A percentile compares a stretch with the other conserved stretches of the same genome.
These are phyloP conservation scores for Backusella luteola DNA, from an alignment of 192 early-diverging fungal species.

Conservation along the genomic window DNA sequence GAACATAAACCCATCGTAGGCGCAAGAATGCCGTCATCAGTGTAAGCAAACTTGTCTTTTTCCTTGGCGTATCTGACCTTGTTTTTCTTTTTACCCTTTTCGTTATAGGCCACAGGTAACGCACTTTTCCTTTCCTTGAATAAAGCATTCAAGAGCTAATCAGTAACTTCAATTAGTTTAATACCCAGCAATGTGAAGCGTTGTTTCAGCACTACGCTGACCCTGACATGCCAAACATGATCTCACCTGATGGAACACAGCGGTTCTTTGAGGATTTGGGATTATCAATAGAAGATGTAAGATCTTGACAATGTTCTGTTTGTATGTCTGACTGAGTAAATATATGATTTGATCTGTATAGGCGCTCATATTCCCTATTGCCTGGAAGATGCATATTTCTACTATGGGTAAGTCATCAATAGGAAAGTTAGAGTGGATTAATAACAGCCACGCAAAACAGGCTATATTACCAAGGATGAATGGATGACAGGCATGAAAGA, in stretches of 20 bases:
- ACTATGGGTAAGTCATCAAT: slow-evolving; percentile 27
- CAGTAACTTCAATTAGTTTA: slow-evolving; percentile 13
- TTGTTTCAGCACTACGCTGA: slow-evolving; percentile 33
- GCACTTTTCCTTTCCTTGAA: not conserved
- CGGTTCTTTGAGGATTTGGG: slow-evolving; percentile 30
- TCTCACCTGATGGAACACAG: slow-evolving; percentile 31
- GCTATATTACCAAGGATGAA: slow-evolving; percentile 37
- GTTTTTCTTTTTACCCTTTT: not conserved
- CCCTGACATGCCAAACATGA: slow-evolving; percentile 15
- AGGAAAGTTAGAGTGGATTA: not conserved
- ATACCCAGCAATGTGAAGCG: slow-evolving; percentile 17
- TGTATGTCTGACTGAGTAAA: not conserved
- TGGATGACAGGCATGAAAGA: slow-evolving; percentile 31
- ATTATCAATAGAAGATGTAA: slow-evolving; percentile 33
- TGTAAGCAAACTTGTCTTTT: not conserved
- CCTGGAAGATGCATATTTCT: slow-evolving; percentile 29
- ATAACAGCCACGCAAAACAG: not conserved
- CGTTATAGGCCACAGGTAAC: slow-evolving; percentile 17
- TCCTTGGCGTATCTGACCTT: not conserved
- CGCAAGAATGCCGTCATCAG: not conserved
- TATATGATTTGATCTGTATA: not conserved
- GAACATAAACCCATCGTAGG: not conserved
- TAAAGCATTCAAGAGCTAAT: not conserved
- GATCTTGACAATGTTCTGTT: not conserved
- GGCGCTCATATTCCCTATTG: slow-evolving; percentile 24